phyloP scores from a whole-genome alignment of 202 grass and related monocot species.

The Musa balbisiana region DNA sequence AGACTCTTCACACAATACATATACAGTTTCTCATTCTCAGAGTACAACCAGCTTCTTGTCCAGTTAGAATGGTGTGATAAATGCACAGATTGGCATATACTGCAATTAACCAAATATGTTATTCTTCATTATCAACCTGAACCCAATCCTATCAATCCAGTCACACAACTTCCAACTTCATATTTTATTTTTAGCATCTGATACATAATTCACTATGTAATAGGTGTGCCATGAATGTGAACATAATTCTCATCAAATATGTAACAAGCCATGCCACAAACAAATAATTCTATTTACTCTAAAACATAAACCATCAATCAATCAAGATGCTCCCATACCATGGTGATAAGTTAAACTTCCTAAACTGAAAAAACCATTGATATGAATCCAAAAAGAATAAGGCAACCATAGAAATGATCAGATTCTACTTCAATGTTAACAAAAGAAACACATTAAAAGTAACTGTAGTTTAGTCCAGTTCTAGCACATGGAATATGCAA shows the following conservation, averaged over 20 bases:
- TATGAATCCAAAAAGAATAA: background rate
- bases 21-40: background rate
- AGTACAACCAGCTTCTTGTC: background rate
- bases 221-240: too few species aligned
- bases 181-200: background rate
- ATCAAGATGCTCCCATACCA: too few species aligned
- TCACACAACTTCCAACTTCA: background rate
- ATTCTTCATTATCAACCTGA: too few species aligned
- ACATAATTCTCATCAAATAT: too few species aligned
- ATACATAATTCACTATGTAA: background rate
- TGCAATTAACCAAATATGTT: background rate
- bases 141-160: too few species aligned
- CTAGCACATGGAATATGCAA: background rate
- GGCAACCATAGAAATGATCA: background rate
- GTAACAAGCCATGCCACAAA: too few species aligned
- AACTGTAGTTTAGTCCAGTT: too few species aligned
- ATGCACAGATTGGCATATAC: background rate
- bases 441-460: background rate
- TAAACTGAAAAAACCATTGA: too few species aligned
- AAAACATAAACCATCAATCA: too few species aligned
- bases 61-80: background rate
- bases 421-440: background rate
- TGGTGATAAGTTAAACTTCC: too few species aligned
- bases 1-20: background rate
- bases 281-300: too few species aligned